These are phyloP conservation scores for Talaromyces islandicus DNA, from an alignment of 2,329 filamentous ascomycete species.

Conservation along the genomic window DNA sequence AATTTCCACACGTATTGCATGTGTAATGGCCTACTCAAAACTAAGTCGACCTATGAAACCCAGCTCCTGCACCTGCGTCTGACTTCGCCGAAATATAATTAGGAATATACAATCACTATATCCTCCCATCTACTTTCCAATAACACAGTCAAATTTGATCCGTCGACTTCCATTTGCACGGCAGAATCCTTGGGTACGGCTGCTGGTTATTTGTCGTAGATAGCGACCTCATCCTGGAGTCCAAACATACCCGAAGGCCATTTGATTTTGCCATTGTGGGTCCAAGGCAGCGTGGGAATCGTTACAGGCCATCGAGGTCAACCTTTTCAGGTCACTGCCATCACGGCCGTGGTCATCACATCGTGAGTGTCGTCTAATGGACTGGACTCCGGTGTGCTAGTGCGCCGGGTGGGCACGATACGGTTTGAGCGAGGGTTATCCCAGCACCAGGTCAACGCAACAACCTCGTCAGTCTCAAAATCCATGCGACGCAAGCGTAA, in stretches of 20 bases:
- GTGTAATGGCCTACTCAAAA: neutral
- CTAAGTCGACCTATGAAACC: neutral
- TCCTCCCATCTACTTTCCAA: neutral
- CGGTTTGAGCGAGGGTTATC: too few species aligned
- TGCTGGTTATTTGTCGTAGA: conserved; percentile 2
- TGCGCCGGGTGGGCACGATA: too few species aligned
- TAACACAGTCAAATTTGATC: neutral
- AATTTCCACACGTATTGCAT: neutral
- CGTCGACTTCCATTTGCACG: neutral
- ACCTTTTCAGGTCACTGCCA: too few species aligned
- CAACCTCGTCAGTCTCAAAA: too few species aligned
- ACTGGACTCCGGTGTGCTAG: too few species aligned
- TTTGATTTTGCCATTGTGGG: neutral
- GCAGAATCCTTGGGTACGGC: neutral
- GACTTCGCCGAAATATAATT: neutral
- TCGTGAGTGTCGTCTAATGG: too few species aligned
- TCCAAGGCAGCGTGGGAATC: neutral
- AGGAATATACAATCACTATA: neutral
- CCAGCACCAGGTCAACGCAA: too few species aligned
- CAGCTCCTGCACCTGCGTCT: neutral
- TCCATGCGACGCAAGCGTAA: too few species aligned
- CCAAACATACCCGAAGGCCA: neutral
- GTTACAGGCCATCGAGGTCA: too few species aligned
- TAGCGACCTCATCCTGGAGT: neutral
- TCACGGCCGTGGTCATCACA: too few species aligned